phyloP scores from a whole-genome alignment of 2,329 filamentous ascomycete species.

The Biscogniauxia sp. region DNA sequence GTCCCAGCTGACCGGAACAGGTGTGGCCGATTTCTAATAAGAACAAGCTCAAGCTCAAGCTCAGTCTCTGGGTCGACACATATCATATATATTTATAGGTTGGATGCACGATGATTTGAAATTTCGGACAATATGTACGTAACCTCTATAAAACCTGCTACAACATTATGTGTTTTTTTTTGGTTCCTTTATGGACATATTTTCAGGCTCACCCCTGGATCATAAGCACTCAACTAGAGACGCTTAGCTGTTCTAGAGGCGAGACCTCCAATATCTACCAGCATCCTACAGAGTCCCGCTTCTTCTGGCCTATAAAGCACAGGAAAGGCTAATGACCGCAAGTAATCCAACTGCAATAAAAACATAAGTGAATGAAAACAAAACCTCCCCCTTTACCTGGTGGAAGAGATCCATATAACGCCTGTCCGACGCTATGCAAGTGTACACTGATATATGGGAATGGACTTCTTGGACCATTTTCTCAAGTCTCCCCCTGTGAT shows the following conservation, averaged over 20 bases:
- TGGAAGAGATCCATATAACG: slow-evolving; percentile 25
- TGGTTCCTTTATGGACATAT: background rate
- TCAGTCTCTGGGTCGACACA: too few relatives aligned
- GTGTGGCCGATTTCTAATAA: too few relatives aligned
- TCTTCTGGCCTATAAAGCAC: slow-evolving; percentile 15
- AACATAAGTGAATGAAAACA: slow-evolving; percentile 3
- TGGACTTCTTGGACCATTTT: background rate
- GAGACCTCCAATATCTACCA: slow-evolving; percentile 1
- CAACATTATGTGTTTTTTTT: background rate
- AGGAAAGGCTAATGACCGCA: slow-evolving; percentile 4
- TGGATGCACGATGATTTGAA: too few relatives aligned
- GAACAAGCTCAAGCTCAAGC: too few relatives aligned
- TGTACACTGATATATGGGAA: slow-evolving; percentile 18
- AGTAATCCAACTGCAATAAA: slow-evolving; percentile 12
- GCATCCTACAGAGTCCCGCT: slow-evolving; percentile 3
- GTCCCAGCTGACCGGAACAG: too few relatives aligned
- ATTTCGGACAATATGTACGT: too few relatives aligned
- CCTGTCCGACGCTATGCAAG: slow-evolving; percentile 34
- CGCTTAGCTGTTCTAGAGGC: background rate
- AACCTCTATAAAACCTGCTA: background rate
- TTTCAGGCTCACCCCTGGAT: background rate
- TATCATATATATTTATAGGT: too few relatives aligned
- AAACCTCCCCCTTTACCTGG: slow-evolving; percentile 10
- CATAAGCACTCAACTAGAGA: background rate
- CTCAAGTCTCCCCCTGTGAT: background rate